Percentiles rank a stretch among this genome's conserved stretches.
Conservation (phyloP, 1,284 basidiomycete genomes). For the Xanthoconium separans region DNA sequence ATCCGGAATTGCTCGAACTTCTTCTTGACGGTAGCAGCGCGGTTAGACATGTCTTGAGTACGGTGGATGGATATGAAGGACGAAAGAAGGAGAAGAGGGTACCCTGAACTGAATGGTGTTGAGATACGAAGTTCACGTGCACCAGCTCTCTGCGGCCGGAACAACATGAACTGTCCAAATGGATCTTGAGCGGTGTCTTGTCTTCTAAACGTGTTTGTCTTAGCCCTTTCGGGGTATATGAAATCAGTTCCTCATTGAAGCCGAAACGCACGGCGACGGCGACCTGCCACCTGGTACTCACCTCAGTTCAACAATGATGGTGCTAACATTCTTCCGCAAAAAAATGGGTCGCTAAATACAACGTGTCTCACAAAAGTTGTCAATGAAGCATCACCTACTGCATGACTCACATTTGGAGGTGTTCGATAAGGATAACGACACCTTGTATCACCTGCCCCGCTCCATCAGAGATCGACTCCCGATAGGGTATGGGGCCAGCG, state of each 20-base stretch:
- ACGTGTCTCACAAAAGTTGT: not conserved
- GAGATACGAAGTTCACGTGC: not conserved
- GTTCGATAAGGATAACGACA: not conserved
- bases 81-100: not conserved
- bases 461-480: too few species aligned
- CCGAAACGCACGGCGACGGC: not conserved
- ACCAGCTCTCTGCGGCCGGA: not conserved
- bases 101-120: not conserved
- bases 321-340: too few species aligned
- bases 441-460: too few species aligned
- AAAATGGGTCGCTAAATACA: not conserved
- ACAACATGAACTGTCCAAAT: not conserved
- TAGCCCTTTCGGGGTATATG: not conserved
- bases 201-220: not conserved
- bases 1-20: slow-evolving; percentile 1
- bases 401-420: not conserved
- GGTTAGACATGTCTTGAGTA: not conserved
- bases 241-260: not conserved
- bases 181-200: not conserved
- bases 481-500: too few species aligned
- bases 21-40: not conserved
- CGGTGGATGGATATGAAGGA: not conserved
- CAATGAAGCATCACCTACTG: not conserved
- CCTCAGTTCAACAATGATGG: not conserved
- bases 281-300: not conserved